These are phyloP conservation scores for Auricularia auricula-judae DNA, from an alignment of 768 basidiomycete species.

Conservation along the genomic window DNA sequence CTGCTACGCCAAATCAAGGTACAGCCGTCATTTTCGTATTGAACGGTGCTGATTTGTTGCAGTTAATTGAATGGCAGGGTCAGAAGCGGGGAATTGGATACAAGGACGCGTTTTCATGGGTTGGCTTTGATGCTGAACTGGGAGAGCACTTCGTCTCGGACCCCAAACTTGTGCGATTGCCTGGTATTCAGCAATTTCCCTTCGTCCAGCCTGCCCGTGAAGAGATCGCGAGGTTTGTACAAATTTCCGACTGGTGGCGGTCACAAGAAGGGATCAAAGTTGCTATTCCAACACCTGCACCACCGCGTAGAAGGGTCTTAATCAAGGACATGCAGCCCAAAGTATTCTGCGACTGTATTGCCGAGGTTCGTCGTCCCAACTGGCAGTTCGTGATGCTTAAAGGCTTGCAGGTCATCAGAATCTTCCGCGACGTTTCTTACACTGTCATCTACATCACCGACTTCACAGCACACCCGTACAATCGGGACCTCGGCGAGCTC, in stretches of 20 bases:
- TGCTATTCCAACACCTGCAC: not conserved
- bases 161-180: not conserved
- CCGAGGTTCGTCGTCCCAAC: not conserved
- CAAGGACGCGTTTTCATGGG: slow-evolving; percentile 7
- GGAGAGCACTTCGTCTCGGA: slow-evolving; percentile 7
- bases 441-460: not conserved
- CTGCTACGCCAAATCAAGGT: slow-evolving; percentile 4
- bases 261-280: not conserved
- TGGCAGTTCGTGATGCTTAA: not conserved
- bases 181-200: not conserved
- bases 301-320: not conserved
- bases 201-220: slow-evolving; percentile 1
- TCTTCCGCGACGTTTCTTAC: not conserved
- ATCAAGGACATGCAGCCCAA: slow-evolving; percentile 2
- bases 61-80: slow-evolving; percentile 3
- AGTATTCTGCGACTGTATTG: slow-evolving; percentile 6
- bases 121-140: slow-evolving; percentile 3
- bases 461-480: not conserved
- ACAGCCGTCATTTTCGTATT: not conserved
- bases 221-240: slow-evolving; percentile 5
- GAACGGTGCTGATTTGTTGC: not conserved
- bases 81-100: slow-evolving; percentile 3
- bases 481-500: not conserved
- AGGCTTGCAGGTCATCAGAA: not conserved
- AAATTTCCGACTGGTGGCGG: slow-evolving; percentile 6